These are phyloP conservation scores for Entonaema liquescens DNA, from an alignment of 495 filamentous ascomycete species.

Conservation along the genomic window DNA sequence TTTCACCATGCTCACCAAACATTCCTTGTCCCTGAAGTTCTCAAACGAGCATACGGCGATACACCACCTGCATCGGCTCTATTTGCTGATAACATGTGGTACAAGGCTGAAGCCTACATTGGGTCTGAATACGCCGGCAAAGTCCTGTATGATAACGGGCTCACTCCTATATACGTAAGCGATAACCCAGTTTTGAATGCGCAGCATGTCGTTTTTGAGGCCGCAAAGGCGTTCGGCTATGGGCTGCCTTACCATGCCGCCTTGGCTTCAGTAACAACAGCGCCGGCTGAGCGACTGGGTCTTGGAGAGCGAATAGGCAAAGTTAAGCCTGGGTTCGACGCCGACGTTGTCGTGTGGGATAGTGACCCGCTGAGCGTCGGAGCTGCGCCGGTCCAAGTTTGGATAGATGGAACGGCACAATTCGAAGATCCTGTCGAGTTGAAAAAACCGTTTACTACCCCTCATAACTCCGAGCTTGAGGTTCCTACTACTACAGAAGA, in stretches of 20 bases:
- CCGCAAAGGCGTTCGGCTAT: conserved; percentile 67
- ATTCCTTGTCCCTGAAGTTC: conserved; percentile 67
- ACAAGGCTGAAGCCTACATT: conserved; percentile 69
- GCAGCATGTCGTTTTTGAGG: conserved; percentile 65
- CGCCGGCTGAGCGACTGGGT: conserved; percentile 66
- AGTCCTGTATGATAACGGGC: conserved; percentile 65
- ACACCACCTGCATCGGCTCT: conserved; percentile 56
- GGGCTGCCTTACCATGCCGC: conserved; percentile 68
- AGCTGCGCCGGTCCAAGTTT: conserved; percentile 68
- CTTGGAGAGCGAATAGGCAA: conserved; percentile 69
- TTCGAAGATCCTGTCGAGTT: conserved; percentile 56
- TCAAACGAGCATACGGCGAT: conserved; percentile 59
- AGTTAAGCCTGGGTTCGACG: conserved; percentile 68
- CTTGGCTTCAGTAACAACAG: conserved; percentile 67
- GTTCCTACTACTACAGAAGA: conserved; percentile 48
- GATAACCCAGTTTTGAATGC: conserved; percentile 62
- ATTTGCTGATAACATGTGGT: conserved; percentile 71
- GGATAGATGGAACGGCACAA: conserved; percentile 68
- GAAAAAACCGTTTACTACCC: conserved; percentile 46
- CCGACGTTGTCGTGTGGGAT: conserved; percentile 73
- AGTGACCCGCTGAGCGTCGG: conserved; percentile 69
- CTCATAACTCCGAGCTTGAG: conserved; percentile 43
- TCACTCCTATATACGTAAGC: conserved; percentile 61
- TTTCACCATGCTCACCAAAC: conserved; percentile 73
- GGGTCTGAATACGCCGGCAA: conserved; percentile 68